Evolutionary conservation across 352 stramenopile genomes (phyloP), one percentile per base, ranked within the genome.

Genomic region (Globisporangium solare): DNA sequence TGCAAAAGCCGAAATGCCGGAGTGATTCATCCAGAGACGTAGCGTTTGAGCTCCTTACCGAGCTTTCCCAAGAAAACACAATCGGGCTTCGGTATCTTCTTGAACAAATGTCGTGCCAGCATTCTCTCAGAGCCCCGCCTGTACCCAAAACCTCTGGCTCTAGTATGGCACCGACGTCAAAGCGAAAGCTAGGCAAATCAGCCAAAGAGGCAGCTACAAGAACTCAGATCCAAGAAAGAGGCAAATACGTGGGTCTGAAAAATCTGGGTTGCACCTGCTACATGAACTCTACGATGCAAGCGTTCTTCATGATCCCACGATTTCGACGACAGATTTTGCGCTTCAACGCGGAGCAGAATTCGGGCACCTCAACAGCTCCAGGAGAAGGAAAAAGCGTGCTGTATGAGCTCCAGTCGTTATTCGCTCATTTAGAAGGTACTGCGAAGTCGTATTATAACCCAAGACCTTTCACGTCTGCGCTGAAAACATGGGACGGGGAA

Each of bases 181-280:
- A 87, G 45, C 74, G 78, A 14, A 90, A 86, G 43, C 58, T 56
- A 14, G 56, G 56, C 18, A 87, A 86, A 27, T 41, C 62, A 10
- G 55, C 66, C 11, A 83, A 78, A 56, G 70, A 77, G 17, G 40
- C 60, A 17, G 24, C 55, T 7, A 41, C 49, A 7, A 54, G 40
- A 17, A 57, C 56, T 20, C 63, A 79, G 39, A 47, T 72, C 15
- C 53, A 86, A 20, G 73, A 88, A 51, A 78, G 82, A 8, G 79
- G 71, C 35, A 92, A 92, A 58, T 95, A 96, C 50, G 82, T 97
- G 37, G 95, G 95, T 14, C 63, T 98, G 27, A 96, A 97, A 56
- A 98, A 98, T 55, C 70, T 97, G 35, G 92, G 94, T 1, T 97
- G 88, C 56, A 98, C 96, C 7, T 98, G 95, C 74, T 98, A 98